phyloP scores from a whole-genome alignment of 768 basidiomycete genomes.

The Naganishia randhawae region DNA sequence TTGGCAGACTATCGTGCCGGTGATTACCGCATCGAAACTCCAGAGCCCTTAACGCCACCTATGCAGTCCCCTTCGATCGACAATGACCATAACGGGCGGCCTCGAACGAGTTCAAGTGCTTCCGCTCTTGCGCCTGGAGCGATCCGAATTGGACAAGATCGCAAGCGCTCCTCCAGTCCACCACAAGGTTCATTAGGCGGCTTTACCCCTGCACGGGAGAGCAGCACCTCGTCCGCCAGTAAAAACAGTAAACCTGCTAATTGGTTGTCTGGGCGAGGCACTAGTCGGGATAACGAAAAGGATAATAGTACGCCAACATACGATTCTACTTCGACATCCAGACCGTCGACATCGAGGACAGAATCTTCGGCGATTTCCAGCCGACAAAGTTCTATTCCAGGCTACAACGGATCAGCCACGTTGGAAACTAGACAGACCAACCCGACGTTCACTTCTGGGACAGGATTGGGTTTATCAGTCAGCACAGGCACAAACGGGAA shows the following conservation, averaged over 20 bases:
- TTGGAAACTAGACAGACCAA: conserved; percentile 4
- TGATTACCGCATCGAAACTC: not conserved
- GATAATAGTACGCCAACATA: conserved; percentile 20
- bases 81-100: conserved; percentile 2
- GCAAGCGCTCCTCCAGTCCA: not conserved
- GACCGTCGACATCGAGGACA: not conserved
- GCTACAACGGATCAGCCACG: not conserved
- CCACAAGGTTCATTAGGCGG: not conserved
- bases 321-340: not conserved
- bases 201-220: not conserved
- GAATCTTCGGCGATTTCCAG: not conserved
- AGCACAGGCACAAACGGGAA: conserved; percentile 4
- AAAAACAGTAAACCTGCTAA: conserved; percentile 25
- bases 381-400: not conserved
- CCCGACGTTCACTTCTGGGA: not conserved
- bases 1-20: conserved; percentile 10
- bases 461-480: not conserved
- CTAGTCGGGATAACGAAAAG: conserved; percentile 28
- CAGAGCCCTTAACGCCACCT: conserved; percentile 5
- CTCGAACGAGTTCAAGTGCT: not conserved
- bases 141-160: conserved; percentile 4
- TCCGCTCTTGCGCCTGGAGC: conserved; percentile 21
- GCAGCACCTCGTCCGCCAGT: not conserved
- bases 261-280: conserved; percentile 29
- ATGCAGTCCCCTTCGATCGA: not conserved